Conservation (phyloP, 352 stramenopile species). For the Globisporangium barbulae region DNA sequence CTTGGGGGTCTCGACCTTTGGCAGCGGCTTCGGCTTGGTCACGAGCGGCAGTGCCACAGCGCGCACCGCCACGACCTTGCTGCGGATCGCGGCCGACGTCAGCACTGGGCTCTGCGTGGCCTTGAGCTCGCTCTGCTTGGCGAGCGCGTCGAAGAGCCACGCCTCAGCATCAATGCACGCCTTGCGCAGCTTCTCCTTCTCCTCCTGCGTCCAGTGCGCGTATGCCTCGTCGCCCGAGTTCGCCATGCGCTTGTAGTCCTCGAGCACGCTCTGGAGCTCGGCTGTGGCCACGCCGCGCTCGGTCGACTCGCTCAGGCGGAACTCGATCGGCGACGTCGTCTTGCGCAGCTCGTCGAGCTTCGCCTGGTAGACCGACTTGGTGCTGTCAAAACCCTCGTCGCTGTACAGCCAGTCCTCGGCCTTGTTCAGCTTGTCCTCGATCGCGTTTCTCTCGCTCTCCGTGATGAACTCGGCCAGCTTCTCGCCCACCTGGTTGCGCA, state of each 20-base stretch:
- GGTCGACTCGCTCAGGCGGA: conserved; percentile 89
- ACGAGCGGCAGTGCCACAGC: conserved; percentile 92
- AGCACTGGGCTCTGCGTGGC: conserved; percentile 90
- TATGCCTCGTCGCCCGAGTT: conserved; percentile 93
- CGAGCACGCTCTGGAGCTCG: conserved; percentile 91
- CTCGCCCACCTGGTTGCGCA: conserved; percentile 95
- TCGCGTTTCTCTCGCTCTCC: conserved; percentile 81
- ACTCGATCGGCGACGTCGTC: conserved; percentile 92
- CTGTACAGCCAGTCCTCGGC: conserved; percentile 99
- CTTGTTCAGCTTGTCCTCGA: conserved; percentile 89
- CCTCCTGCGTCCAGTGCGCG: conserved; percentile 95
- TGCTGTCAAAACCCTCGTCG: conserved; percentile 98
- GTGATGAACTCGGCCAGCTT: conserved; percentile 86
- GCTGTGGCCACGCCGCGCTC: conserved; percentile 85
- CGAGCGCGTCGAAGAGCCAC: conserved; percentile 96
- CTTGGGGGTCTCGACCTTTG: conserved; percentile 69
- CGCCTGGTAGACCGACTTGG: conserved; percentile 94
- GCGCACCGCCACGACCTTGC: conserved; percentile 89
- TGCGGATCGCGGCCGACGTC: conserved; percentile 86
- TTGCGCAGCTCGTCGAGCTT: conserved; percentile 95
- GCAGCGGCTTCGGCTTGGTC: conserved; percentile 94
- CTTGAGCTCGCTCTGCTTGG: conserved; percentile 90
- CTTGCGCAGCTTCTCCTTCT: conserved; percentile 92
- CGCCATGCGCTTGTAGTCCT: conserved; percentile 95
- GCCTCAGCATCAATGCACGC: conserved; percentile 84